phyloP scores from a whole-genome alignment of 805 yeast genomes.

The Maudiozyma pseudohumilis region DNA sequence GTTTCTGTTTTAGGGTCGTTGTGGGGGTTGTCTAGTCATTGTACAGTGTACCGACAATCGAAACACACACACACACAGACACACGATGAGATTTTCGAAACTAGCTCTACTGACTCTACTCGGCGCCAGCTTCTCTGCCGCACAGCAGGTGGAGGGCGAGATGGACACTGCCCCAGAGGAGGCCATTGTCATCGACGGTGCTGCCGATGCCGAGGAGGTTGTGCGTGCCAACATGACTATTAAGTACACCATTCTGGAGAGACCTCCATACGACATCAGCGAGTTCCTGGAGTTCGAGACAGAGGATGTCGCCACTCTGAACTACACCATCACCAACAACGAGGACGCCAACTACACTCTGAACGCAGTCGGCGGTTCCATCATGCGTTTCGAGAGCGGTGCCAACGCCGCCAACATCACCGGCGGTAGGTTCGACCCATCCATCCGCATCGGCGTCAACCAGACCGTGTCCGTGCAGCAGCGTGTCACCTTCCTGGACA shows the following conservation, averaged over 20 bases:
- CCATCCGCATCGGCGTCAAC: conserved; percentile 42
- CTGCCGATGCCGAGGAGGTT: background rate
- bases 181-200: background rate
- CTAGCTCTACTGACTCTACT: conserved; percentile 5
- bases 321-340: conserved; percentile 43
- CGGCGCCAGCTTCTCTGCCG: conserved; percentile 2
- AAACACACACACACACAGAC: background rate
- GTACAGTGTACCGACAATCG: background rate
- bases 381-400: conserved; percentile 46
- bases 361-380: conserved; percentile 61
- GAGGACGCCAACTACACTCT: conserved; percentile 43
- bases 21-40: background rate
- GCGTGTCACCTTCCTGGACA: conserved; percentile 41
- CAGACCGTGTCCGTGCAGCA: conserved; percentile 45
- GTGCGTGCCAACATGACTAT: conserved; percentile 33
- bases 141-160: conserved; percentile 3
- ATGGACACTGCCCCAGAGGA: background rate
- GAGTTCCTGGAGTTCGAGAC: conserved; percentile 37
- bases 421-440: conserved; percentile 49
- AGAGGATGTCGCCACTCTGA: conserved; percentile 45
- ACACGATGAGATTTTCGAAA: conserved; percentile 6
- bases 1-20: background rate
- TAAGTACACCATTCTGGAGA: conserved; percentile 40
- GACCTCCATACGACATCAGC: conserved; percentile 30
- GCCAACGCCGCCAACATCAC: conserved; percentile 52